Percentiles rank a stretch among this genome's conserved stretches.
Conservation (phyloP, 2,329 filamentous ascomycete genomes). For the Fusarium camptoceras region DNA sequence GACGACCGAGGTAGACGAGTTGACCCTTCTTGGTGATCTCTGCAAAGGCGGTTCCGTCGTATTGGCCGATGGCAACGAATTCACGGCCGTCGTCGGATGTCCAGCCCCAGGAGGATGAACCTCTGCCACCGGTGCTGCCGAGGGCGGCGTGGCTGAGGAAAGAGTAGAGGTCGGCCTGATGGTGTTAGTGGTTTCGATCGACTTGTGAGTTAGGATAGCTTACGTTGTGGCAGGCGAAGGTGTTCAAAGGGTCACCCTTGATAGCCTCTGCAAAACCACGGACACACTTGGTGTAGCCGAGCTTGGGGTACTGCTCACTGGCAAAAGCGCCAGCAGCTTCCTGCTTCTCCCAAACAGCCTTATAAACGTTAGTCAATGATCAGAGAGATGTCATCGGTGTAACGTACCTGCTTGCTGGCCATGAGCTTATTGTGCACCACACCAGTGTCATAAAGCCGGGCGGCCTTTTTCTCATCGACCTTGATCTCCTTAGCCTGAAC, state of each 20-base stretch:
- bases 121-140: constrained; percentile 56
- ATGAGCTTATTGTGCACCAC: constrained; percentile 39
- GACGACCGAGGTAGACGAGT: constrained; percentile 60
- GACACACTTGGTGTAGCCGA: constrained; percentile 55
- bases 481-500: constrained; percentile 36
- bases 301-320: constrained; percentile 52
- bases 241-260: constrained; percentile 59
- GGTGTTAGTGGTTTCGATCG: accelerated
- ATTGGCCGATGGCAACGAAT: constrained; percentile 61
- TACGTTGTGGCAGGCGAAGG: constrained; percentile 62
- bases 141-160: constrained; percentile 66
- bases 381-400: accelerated
- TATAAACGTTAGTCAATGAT: neutral
- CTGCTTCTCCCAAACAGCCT: constrained; percentile 52
- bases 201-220: accelerated
- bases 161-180: constrained; percentile 61
- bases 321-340: constrained; percentile 51
- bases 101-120: constrained; percentile 60
- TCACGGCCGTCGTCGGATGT: constrained; percentile 61
- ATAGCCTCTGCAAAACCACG: constrained; percentile 59
- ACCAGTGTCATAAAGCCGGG: constrained; percentile 35
- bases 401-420: constrained; percentile 26
- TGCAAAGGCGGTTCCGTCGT: constrained; percentile 63
- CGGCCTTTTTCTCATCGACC: constrained; percentile 24
- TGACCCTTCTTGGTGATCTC: constrained; percentile 59